Conservation (phyloP, 192 early-diverging fungal genomes). For the Umbelopsis sp. region DNA sequence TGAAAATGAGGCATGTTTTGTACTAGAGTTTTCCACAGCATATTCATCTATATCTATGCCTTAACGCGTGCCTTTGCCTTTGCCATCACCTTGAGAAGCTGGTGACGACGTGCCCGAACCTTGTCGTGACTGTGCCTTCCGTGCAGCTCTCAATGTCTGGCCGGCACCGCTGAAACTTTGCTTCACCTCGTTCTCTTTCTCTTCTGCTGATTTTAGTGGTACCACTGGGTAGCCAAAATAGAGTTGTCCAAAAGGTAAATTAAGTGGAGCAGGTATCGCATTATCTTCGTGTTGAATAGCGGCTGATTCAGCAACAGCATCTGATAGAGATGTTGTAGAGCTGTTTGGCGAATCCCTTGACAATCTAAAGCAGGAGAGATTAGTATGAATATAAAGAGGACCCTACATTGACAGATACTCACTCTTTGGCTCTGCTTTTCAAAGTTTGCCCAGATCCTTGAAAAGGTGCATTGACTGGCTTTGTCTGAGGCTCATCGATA, state of each 20-base stretch:
- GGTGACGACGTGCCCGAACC: constrained; percentile 42
- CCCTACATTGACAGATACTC: neutral
- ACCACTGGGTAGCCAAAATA: constrained; percentile 88
- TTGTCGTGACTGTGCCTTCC: constrained; percentile 40
- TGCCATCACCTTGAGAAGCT: constrained; percentile 24
- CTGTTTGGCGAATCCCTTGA: constrained; percentile 1
- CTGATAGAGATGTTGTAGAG: neutral
- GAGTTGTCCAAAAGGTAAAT: constrained; percentile 83
- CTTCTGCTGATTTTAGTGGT: constrained; percentile 60
- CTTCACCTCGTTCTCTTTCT: constrained; percentile 32
- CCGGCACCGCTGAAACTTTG: constrained; percentile 40
- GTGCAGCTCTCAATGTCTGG: constrained; percentile 56
- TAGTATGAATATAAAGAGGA: neutral
- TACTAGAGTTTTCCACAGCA: no score
- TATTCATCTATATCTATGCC: no score
- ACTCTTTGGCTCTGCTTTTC: constrained; percentile 43
- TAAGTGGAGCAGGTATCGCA: constrained; percentile 69
- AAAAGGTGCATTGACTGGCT: constrained; percentile 25
- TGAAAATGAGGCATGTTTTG: no score
- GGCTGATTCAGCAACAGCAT: constrained; percentile 32
- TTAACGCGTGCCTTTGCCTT: constrained; percentile 2
- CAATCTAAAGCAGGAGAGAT: constrained; percentile 13
- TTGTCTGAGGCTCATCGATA: constrained; percentile 25
- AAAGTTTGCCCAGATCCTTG: constrained; percentile 40
- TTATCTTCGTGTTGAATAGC: constrained; percentile 9